These are phyloP conservation scores for Cryphonectria naterciae DNA, from an alignment of 2,329 filamentous ascomycete genomes.

Conservation along the genomic window DNA sequence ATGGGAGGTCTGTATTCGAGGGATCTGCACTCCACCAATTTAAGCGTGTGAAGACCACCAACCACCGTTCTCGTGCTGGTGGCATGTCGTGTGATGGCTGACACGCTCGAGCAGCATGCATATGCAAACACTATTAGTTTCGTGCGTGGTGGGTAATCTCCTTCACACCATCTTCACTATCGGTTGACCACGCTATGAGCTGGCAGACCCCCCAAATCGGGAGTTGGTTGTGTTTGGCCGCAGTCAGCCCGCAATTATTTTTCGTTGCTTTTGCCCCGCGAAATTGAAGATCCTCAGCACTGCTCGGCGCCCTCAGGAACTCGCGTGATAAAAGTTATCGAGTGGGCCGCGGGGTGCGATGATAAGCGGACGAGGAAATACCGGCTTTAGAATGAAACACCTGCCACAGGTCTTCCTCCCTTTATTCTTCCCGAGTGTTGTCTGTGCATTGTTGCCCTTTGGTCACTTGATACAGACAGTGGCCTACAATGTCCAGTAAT, in stretches of 20 bases:
- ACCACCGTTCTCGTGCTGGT: background rate
- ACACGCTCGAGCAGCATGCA: background rate
- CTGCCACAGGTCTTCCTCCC: background rate
- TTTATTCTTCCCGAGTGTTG: background rate
- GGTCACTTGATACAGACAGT: background rate
- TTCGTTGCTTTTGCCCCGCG: background rate
- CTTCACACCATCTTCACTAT: background rate
- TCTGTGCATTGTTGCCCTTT: background rate
- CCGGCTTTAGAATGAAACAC: background rate
- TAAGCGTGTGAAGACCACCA: background rate
- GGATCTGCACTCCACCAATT: background rate
- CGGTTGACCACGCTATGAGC: background rate
- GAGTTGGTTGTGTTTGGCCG: background rate
- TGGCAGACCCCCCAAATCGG: background rate
- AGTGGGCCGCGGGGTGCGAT: background rate
- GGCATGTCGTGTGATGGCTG: background rate
- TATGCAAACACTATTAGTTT: background rate
- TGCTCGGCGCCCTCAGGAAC: background rate
- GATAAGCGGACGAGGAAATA: background rate
- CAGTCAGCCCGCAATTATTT: background rate
- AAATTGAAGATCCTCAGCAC: background rate
- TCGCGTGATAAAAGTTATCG: background rate
- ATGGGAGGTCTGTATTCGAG: background rate
- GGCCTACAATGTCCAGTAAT: background rate
- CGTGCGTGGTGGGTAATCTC: background rate